Evolutionary conservation across 2,329 filamentous ascomycete genomes (phyloP).

Genomic region (Hypoxylon sp.): DNA sequence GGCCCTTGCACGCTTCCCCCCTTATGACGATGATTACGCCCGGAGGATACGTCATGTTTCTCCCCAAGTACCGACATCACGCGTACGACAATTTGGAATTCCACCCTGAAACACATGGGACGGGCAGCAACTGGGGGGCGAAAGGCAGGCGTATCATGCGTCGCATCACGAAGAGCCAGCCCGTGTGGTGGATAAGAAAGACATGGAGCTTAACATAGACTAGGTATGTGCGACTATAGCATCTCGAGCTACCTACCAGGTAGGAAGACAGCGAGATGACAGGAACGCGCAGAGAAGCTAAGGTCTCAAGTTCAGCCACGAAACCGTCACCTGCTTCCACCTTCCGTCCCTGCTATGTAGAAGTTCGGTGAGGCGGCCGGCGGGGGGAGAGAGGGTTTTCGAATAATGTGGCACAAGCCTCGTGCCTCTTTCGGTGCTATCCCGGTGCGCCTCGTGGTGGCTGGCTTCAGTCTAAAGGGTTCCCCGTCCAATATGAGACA

Average conservation of each 20-base stretch:
- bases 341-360: too few relatives aligned
- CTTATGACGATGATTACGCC: slow-evolving; percentile 1
- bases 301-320: neutral
- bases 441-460: slow-evolving; percentile 24
- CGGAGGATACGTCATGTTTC: neutral
- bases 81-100: neutral
- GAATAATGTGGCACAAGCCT: slow-evolving; percentile 1
- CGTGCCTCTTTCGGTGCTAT: slow-evolving; percentile 15
- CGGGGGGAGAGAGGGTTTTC: slow-evolving; percentile 1
- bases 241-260: neutral
- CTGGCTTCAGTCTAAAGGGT: neutral
- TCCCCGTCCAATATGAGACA: neutral
- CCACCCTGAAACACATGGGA: neutral
- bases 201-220: too few relatives aligned
- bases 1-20: neutral
- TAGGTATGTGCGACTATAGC: neutral
- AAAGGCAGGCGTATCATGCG: neutral
- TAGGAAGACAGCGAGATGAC: too few relatives aligned
- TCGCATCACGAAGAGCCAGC: neutral
- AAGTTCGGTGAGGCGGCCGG: slow-evolving; percentile 14
- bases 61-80: neutral
- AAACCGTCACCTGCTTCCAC: neutral
- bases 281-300: neutral
- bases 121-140: slow-evolving; percentile 7
- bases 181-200: neutral